Evolutionary conservation across 306 rosid genomes (phyloP), one percentile per base, ranked within the genome.

Genomic region (Arachis hypogaea): DNA sequence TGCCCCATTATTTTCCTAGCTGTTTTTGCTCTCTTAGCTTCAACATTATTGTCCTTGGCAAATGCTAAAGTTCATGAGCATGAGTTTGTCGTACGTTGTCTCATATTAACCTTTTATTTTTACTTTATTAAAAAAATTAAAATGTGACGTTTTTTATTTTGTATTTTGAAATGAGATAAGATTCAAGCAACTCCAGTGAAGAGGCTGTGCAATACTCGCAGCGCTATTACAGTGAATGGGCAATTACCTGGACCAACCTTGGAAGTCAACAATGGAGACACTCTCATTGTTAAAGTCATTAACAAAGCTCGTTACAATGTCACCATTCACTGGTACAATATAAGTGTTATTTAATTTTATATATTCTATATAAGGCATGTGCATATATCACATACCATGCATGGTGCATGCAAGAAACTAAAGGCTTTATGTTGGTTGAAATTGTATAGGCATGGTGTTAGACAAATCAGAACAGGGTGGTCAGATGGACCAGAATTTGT

Each of bases 171-270:
- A 22, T 22, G 28, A 22, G 28, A 22, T 22, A 22, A 22, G 28
- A 22, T 94, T 84, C 90, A 92, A 89, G 88, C 97, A 41, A 88
- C 88, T 4, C 88, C 91, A 82, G 98, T 89, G 97, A 94, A 86
- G 96, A 94, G 98, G 96, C 89, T 94, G 96, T 94, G 98, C 97
- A 91, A 85, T 49, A 86, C 89, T 46, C 98, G 85, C 1, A 88
- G 85, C 56, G 22, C 83, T 70, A 89, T 94, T 50, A 94, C 98
- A 1, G 98, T 94, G 52, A 94, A 94, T 63, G 98, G 97, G 7
- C 95, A 94, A 41, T 86, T 71, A 54, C 97, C 98, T 0, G 98
- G 98, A 29, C 98, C 98, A 62, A 88, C 98, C 4, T 80, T 94
- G 85, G 97, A 94, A 84, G 49, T 86, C 16, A 84, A 82, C 59